phyloP scores from a whole-genome alignment of 2,329 filamentous ascomycete species.

The Exserohilum turcica region DNA sequence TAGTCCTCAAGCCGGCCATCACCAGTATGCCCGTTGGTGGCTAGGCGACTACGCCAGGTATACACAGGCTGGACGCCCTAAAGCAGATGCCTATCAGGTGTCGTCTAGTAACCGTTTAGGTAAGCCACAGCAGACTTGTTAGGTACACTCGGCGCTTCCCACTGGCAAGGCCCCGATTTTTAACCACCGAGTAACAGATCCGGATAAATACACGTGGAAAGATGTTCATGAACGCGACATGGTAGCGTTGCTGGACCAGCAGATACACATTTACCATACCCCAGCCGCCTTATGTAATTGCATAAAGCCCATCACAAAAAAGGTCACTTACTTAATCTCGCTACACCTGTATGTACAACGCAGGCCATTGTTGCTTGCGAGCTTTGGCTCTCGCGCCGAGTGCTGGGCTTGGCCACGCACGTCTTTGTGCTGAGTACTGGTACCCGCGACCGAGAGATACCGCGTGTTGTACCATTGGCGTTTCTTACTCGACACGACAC shows the following conservation, averaged over 20 bases:
- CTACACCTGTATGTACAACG: not conserved
- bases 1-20: too few species aligned
- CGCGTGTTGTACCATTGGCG: not conserved
- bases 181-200: not conserved
- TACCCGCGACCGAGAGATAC: not conserved
- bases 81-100: not conserved
- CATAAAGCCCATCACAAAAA: not conserved
- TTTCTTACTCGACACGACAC: not conserved
- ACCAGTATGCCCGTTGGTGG: not conserved
- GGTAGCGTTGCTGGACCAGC: not conserved
- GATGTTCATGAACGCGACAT: not conserved
- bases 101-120: not conserved
- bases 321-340: too few species aligned
- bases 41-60: too few species aligned
- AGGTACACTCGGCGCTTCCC: not conserved
- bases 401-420: not conserved
- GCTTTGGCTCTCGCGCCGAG: not conserved
- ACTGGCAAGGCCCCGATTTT: not conserved
- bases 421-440: constrained; percentile 1
- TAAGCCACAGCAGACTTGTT: not conserved
- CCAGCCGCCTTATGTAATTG: not conserved
- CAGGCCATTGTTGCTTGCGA: not conserved
- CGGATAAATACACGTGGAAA: not conserved
- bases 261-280: not conserved
- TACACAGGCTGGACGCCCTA: not conserved